Evolutionary conservation across 352 stramenopile species (phyloP), one percentile per base, ranked within the genome.

Genomic region (Blastocystis sp.): DNA sequence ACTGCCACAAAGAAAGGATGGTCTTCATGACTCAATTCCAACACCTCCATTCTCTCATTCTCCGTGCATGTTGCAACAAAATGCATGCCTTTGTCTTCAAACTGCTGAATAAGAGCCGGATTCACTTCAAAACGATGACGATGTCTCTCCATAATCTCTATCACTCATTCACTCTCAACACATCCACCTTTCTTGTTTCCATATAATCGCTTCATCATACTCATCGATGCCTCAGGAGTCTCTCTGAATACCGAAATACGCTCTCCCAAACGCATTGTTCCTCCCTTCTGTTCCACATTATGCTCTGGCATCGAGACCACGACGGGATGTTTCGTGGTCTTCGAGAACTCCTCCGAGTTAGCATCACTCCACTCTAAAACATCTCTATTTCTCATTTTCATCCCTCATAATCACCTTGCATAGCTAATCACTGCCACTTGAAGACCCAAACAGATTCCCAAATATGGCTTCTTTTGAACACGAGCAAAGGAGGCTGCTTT

Each of bases 231-330:
- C 6, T 33, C 60, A 19, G 13, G 27, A 19, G 24, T 70, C 6
- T 70, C 60, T 19, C 33, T 22, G 60, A 70, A 70, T 40, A 70
- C 60, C 1, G 60, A 70, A 4, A 70, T 33, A n/a, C 60, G 60
- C 87, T 94, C 96, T 73, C 98, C 98, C n/a, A 98, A 95, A 76
- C 98, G 95, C 98, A 99, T 99, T 13, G 97, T 99, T 79, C 98
- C 98, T 58, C 98, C 98, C 97, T 99, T 99, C 57, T 93, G 92
- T 54, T 96, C 93, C 58, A 92, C 93, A 92, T 99, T 96, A 91
- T 98, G 98, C 93, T 99, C 97, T 0, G 97, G 97, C 98, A 99
- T 99, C 92, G 99, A 99, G 70, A 99, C 92, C n/a, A 99, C 95
- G 48, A 98, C 95, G 89, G 95, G 96, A 91, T 98, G 93, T 42